These are phyloP conservation scores for Abelmoschus esculentus DNA, from an alignment of 345 rosid genomes.

Conservation along the genomic window DNA sequence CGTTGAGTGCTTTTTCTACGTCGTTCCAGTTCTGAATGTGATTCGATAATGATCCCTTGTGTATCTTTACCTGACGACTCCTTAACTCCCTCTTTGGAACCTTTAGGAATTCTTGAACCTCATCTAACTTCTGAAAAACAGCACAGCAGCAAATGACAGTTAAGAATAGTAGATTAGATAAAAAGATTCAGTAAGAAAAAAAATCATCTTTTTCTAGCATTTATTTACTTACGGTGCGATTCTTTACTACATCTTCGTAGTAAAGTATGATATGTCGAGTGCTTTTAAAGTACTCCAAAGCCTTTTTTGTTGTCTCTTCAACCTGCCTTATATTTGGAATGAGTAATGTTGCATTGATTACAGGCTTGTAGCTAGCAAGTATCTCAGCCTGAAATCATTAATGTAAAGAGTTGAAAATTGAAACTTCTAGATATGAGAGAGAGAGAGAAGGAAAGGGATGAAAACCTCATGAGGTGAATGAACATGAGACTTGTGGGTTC, in stretches of 20 bases:
- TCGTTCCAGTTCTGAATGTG: constrained; percentile 78
- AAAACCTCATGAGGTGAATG: constrained; percentile 83
- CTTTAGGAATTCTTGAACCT: constrained; percentile 75
- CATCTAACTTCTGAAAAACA: constrained; percentile 54
- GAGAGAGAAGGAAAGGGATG: neutral
- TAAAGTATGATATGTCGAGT: constrained; percentile 70
- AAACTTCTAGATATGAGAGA: neutral
- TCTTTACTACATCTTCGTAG: constrained; percentile 86
- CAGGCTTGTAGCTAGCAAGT: constrained; percentile 84
- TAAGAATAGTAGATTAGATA: neutral
- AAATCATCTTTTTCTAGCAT: neutral
- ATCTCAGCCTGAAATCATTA: constrained; percentile 75
- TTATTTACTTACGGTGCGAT: constrained; percentile 54
- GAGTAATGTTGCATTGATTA: constrained; percentile 55
- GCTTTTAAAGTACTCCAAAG: constrained; percentile 72
- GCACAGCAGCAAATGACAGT: neutral
- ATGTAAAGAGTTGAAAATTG: neutral
- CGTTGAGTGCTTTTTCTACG: constrained; percentile 52
- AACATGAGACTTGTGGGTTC: constrained; percentile 95
- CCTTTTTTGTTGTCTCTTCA: constrained; percentile 59
- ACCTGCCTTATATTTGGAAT: constrained; percentile 56
- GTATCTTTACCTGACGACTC: constrained; percentile 95
- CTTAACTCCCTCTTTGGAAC: constrained; percentile 58
- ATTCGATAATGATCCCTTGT: constrained; percentile 60
- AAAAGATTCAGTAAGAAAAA: neutral